Conservation (phyloP, 2,329 filamentous ascomycete species). For the Fusarium penzigii region DNA sequence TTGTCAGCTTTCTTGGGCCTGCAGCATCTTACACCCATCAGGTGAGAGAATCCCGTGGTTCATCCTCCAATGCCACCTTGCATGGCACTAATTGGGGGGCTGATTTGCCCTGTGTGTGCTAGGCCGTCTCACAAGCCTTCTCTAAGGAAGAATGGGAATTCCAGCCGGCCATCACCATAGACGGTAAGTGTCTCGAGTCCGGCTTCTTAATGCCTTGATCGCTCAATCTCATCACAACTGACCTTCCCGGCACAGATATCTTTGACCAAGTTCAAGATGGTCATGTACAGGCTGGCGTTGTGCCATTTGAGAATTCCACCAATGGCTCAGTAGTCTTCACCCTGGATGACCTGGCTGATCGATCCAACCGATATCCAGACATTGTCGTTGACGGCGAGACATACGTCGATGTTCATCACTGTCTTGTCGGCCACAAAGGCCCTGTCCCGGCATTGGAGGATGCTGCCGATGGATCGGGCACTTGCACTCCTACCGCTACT, state of each 20-base stretch:
- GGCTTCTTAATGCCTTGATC: neutral
- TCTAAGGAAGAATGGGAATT: slow-evolving; percentile 49
- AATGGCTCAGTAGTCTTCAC: slow-evolving; percentile 92
- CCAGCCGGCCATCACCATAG: slow-evolving; percentile 53
- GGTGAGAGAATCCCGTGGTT: slow-evolving; percentile 34
- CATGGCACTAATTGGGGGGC: slow-evolving; percentile 20
- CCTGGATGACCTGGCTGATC: slow-evolving; percentile 83
- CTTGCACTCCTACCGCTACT: slow-evolving; percentile 51
- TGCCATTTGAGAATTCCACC: slow-evolving; percentile 94
- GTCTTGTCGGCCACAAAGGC: slow-evolving; percentile 63
- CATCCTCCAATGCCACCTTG: slow-evolving; percentile 11
- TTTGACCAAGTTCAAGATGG: slow-evolving; percentile 75
- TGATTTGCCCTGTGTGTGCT: slow-evolving; percentile 13
- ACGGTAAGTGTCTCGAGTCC: slow-evolving; percentile 39
- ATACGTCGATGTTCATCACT: slow-evolving; percentile 88
- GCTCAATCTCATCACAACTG: slow-evolving; percentile 4
- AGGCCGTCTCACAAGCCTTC: slow-evolving; percentile 52
- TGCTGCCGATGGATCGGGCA: slow-evolving; percentile 40
- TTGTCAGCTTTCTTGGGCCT: slow-evolving; percentile 52
- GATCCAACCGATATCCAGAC: slow-evolving; percentile 61
- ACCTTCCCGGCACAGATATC: slow-evolving; percentile 57
- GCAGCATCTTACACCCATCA: slow-evolving; percentile 53
- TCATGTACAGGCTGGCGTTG: slow-evolving; percentile 69
- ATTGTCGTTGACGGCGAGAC: slow-evolving; percentile 79
- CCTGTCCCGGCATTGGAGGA: slow-evolving; percentile 30